A percentile compares a stretch with the other conserved stretches of the same genome.
Evolutionary conservation across 73 alveolate genomes (phyloP).

Genomic region (Durusdinium trenchii): DNA sequence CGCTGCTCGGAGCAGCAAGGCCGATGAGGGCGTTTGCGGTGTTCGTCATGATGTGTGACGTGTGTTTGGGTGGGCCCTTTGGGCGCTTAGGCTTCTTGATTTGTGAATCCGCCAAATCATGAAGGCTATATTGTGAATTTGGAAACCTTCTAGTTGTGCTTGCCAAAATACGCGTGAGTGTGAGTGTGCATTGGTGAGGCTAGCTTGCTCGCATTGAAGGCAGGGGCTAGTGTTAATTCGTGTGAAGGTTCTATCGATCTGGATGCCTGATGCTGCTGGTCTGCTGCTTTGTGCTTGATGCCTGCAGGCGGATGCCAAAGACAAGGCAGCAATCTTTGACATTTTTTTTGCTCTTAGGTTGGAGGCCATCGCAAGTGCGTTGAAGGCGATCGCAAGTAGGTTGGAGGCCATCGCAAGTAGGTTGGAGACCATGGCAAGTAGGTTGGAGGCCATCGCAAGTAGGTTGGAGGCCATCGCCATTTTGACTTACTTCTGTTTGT

Average conservation of each 20-base stretch:
- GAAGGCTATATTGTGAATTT: background rate
- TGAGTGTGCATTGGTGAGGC: background rate
- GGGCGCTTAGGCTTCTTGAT: background rate
- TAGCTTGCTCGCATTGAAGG: background rate
- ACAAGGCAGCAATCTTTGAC: background rate
- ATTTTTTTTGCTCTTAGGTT: background rate
- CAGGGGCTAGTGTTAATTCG: background rate
- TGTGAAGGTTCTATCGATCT: background rate
- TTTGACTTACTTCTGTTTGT: background rate
- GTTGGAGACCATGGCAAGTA: too few species aligned
- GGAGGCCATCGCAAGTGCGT: background rate
- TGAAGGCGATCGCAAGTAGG: background rate
- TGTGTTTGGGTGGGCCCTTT: background rate
- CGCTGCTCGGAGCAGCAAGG: slow-evolving; percentile 28
- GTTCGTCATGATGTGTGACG: background rate
- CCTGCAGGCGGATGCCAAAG: background rate
- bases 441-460: background rate
- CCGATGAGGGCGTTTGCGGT: background rate
- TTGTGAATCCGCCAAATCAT: too few species aligned
- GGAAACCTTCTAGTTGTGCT: background rate
- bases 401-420: background rate
- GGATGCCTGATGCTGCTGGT: too few species aligned
- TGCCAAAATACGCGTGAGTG: background rate
- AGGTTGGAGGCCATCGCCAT: background rate
- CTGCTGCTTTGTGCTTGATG: background rate